phyloP scores from a whole-genome alignment of 306 rosid species.

The Vigna hirtella region DNA sequence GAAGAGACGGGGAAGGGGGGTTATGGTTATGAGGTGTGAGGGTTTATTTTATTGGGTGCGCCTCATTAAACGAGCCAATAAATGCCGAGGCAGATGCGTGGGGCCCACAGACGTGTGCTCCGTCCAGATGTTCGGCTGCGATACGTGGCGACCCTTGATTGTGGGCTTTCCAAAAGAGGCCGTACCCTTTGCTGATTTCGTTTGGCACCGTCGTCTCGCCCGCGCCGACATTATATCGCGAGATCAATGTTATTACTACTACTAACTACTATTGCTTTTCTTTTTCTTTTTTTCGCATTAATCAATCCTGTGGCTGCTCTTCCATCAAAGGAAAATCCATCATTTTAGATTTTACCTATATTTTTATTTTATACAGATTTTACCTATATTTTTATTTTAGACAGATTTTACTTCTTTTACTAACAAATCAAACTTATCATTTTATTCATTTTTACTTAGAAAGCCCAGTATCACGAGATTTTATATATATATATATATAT shows the following conservation, averaged over 20 bases:
- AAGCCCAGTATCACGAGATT: too few species aligned
- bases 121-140: background rate
- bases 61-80: constrained; percentile 51
- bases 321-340: background rate
- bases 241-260: constrained; percentile 19
- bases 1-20: background rate
- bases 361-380: background rate
- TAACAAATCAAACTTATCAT: background rate
- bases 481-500: too few species aligned
- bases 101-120: constrained; percentile 53
- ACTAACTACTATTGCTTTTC: too few species aligned
- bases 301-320: background rate
- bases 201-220: constrained; percentile 32
- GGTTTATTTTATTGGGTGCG: constrained; percentile 32
- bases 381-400: background rate
- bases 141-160: constrained; percentile 49
- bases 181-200: constrained; percentile 18
- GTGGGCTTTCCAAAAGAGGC: constrained; percentile 17
- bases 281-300: background rate
- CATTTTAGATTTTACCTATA: background rate
- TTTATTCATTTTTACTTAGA: background rate
- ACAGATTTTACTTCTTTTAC: background rate
- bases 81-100: constrained; percentile 63
- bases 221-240: constrained; percentile 87
- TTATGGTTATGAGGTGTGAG: background rate